Evolutionary conservation across 495 filamentous ascomycete species (phyloP), one percentile per base, ranked within the genome.

Genomic region (Cairneyella variabilis): DNA sequence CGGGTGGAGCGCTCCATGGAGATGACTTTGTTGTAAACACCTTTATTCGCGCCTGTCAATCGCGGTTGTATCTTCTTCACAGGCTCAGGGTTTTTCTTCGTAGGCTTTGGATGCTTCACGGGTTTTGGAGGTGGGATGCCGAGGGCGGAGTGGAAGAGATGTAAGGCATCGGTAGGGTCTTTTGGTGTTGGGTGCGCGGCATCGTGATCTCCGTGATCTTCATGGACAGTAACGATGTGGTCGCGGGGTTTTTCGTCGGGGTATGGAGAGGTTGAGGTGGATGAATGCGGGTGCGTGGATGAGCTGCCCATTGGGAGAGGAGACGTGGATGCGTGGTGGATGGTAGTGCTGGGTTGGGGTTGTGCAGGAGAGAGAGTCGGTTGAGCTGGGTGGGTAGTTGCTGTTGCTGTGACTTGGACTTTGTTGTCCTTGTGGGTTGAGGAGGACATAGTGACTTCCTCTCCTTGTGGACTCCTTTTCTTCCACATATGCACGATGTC

Each of bases 21-120:
- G 2, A 53, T 26, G 6, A 56, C 58, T 32, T 48, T 22, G n/a
- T 39, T n/a, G 32, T 60, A 60, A n/a, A 60, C 48, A n/a, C 58
- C 53, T 43, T 53, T 27, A 37, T 60, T 60, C 20, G 41, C 49
- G 10, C 12, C 4, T 1, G 52, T 41, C 18, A 55, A 40, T 30
- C 41, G 48, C 12, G 56, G 50, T 16, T 51, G 39, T 9, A 51
- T 17, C 20, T 32, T 27, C 30, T 39, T 34, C 16, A 18, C 10
- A 1, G 45, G 45, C 18, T 51, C 30, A 5, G 45, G 39, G 12
- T 37, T 44, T 12, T 37, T 44, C 39, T 45, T 50, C 16, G 25
- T 45, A 16, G 39, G 23, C 32, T 57, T 51, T 1, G 25, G 5
- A 22, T 26, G 36, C 12, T 55, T 56, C 3, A 20, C n/a, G 4